phyloP scores from a whole-genome alignment of 257 asterid species.

The Mentha longifolia region DNA sequence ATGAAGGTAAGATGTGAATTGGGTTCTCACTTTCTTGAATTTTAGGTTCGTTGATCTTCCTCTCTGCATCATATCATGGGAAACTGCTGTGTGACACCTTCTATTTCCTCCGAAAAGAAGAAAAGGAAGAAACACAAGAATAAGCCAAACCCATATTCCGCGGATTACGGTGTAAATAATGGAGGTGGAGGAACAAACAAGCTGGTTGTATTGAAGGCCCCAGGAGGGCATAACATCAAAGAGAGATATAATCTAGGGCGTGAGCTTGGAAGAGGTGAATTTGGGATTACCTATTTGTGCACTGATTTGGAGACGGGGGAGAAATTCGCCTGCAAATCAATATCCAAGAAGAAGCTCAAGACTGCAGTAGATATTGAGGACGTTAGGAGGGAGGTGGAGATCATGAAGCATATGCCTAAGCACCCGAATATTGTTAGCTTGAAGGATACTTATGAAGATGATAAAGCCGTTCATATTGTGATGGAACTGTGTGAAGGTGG shows the following conservation, averaged over 20 bases:
- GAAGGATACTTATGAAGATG: conserved; percentile 70
- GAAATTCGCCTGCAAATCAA: conserved; percentile 72
- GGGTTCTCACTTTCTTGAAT: not conserved
- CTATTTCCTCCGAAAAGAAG: conserved; percentile 40
- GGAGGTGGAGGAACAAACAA: conserved; percentile 46
- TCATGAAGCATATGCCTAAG: conserved; percentile 74
- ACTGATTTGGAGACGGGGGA: conserved; percentile 57
- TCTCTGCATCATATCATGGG: conserved; percentile 53
- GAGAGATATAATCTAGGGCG: conserved; percentile 63
- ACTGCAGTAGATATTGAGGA: conserved; percentile 72
- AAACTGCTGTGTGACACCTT: conserved; percentile 64
- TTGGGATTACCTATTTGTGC: conserved; percentile 72
- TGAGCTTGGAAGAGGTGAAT: conserved; percentile 80
- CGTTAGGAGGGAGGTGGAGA: conserved; percentile 80
- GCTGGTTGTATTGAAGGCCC: conserved; percentile 64
- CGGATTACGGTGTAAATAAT: conserved; percentile 46
- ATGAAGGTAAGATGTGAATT: conserved; percentile 17
- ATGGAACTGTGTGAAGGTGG: conserved; percentile 87
- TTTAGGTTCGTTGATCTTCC: conserved; percentile 12
- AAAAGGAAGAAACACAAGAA: conserved; percentile 46
- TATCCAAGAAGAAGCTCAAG: conserved; percentile 72
- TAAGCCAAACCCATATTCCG: conserved; percentile 53
- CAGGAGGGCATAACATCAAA: conserved; percentile 53
- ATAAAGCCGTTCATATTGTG: conserved; percentile 64
- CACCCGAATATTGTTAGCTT: conserved; percentile 66